Base-by-base conservation (phyloP, 164 flowering plant species). In the Vitis cinerea region DNA sequence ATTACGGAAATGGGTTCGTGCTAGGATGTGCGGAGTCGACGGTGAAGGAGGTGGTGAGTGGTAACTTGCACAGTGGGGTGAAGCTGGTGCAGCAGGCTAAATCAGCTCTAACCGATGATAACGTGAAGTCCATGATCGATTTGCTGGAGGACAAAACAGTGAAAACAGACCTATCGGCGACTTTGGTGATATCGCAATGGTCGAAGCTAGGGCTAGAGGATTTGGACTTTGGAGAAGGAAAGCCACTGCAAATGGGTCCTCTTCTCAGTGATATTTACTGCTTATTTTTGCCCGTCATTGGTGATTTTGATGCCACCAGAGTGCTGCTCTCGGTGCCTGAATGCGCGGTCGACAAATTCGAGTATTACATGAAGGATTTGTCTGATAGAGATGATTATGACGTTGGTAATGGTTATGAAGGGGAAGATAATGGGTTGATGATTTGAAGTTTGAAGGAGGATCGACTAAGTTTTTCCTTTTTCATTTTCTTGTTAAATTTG, bases 1-100 rank as follows among this genome's bases (percentile, higher is more conserved):
- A 81, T 67, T 94, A 90, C 29, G 98, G 97, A 59, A 94, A 94
- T 50, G 97, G 89, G 9, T 90, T 94, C 71, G 95, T 92, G 56
- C 83, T 94, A 3, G 98, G 79, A 3, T 94, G 97, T 71, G 92
- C 98, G 0, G 82, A 88, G 79, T 60, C 86, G n/a, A 64, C 61
- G 10, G 92, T 73, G 6, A 75, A 77, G 64, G 86, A 88, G 61
- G 61, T 94, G 69, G 79, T 75, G 9, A 54, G 13, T 13, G 62
- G 69, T 12, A 86, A 83, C 78, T 29, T 89, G 72, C 74, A 71
- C 70, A 65, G 75, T n/a, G 87, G 72, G 8, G 90, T 90, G 75
- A 81, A 70, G 69, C 30, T 84, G 55, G 88, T 94, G 52, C 97
- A 88, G 66, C 74, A 80, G 55, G 98, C 97, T 0, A 94, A 90